These are phyloP conservation scores for Clarireedia homoeocarpa DNA, from an alignment of 2,329 filamentous ascomycete species.

Conservation along the genomic window DNA sequence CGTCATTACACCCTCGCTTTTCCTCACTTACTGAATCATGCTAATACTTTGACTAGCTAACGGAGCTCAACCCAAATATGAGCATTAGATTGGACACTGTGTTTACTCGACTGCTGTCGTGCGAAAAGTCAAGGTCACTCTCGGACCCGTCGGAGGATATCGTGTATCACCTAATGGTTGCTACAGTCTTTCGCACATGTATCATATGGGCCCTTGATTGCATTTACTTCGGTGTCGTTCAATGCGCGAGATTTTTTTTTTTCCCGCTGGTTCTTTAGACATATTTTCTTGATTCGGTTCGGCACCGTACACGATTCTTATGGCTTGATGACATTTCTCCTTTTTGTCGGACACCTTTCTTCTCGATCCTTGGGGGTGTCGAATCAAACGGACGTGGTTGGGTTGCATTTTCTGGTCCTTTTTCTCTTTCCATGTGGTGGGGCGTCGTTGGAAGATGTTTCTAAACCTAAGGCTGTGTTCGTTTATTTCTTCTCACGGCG, in stretches of 20 bases:
- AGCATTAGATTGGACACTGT: slow-evolving; percentile 22
- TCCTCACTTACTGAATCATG: slow-evolving; percentile 7
- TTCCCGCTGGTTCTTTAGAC: slow-evolving; percentile 23
- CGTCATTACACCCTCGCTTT: slow-evolving; percentile 35
- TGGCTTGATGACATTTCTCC: slow-evolving; percentile 25
- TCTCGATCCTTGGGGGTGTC: slow-evolving; percentile 13
- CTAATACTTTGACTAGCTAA: slow-evolving; percentile 28
- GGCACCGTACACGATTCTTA: slow-evolving; percentile 28
- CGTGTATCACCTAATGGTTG: slow-evolving; percentile 19
- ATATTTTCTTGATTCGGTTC: slow-evolving; percentile 19
- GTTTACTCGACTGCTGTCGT: slow-evolving; percentile 9
- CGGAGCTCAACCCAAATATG: slow-evolving; percentile 27
- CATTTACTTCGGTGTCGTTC: slow-evolving; percentile 25
- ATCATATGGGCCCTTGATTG: slow-evolving; percentile 29
- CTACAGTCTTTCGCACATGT: slow-evolving; percentile 23
- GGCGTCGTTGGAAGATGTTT: slow-evolving; percentile 13
- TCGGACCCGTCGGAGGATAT: slow-evolving; percentile 13
- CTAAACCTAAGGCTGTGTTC: background rate
- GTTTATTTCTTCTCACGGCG: slow-evolving; percentile 8
- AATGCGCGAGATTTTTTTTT: slow-evolving; percentile 9
- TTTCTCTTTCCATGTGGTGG: slow-evolving; percentile 3
- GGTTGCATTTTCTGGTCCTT: slow-evolving; percentile 21
- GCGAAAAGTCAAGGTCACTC: slow-evolving; percentile 11
- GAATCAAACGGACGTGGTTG: slow-evolving; percentile 10
- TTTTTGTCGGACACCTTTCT: slow-evolving; percentile 12